Percentiles rank a stretch among this genome's conserved stretches.
Evolutionary conservation across 2,329 filamentous ascomycete species (phyloP).

Genomic region (Apiospora saccharicola): DNA sequence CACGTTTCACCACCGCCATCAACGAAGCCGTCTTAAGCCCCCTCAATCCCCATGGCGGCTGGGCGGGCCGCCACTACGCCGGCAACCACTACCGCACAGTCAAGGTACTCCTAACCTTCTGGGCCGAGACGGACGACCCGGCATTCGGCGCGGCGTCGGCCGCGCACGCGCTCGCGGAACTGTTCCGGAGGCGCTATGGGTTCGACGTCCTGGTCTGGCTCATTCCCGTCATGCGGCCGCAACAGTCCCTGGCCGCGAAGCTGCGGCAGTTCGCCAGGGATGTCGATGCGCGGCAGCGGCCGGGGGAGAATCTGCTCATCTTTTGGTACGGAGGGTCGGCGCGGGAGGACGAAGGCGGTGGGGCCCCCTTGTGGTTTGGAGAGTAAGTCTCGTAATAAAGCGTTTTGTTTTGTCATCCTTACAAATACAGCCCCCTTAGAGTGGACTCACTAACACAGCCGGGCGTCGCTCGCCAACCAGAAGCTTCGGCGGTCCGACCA

Average conservation of each 20-base stretch:
- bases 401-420: no score
- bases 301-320: constrained; percentile 22
- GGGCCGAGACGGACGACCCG: constrained; percentile 24
- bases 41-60: not conserved
- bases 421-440: no score
- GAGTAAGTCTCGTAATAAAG: constrained; percentile 13
- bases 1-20: not conserved
- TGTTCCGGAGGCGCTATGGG: constrained; percentile 19
- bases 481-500: not conserved
- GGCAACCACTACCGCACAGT: constrained; percentile 21
- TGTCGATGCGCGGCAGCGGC: not conserved
- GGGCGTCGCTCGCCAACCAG: no score
- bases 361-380: constrained; percentile 23
- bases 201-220: constrained; percentile 27
- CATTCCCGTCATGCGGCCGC: constrained; percentile 21
- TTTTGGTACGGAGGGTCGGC: constrained; percentile 28
- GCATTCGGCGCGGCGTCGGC: constrained; percentile 4
- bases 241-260: not conserved
- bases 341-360: not conserved
- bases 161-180: constrained; percentile 10
- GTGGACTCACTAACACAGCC: no score
- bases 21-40: not conserved
- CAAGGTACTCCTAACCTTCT: constrained; percentile 26
- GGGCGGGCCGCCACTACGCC: not conserved
- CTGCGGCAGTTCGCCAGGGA: constrained; percentile 14